Evolutionary conservation across 2,329 filamentous ascomycete species (phyloP), one percentile per base, ranked within the genome.

Genomic region (Monosporascus sp.): DNA sequence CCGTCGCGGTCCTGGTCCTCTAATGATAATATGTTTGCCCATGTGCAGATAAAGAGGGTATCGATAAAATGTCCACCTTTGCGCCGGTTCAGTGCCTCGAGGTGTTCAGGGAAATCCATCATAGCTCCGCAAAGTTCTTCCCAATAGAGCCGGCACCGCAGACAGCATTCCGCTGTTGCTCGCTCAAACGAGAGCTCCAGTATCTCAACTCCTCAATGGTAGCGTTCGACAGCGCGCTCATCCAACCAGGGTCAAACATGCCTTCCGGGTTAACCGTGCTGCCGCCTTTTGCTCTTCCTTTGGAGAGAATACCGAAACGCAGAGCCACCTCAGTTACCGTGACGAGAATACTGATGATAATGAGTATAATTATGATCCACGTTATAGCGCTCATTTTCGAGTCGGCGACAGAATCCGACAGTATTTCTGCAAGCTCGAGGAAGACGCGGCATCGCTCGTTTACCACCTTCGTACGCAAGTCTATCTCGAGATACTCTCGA

Each of bases 371-470:
- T 71, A 97, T 88, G 70, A 99, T 97, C 93, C 93, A 97, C 1
- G 94, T 99, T 68, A 97, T 96, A 60, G 82, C 80, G 61, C 91
- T 96, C 88, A 97, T 97, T 71, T 96, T 97, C 61, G 90, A 87
- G 69, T 97, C 91, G 22, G 90, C 90, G 52, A 97, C 92, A 2
- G 85, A 90, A 72, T 99, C 93, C 16, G 89, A 91, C 1, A 99
- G 77, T 24, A 99, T 97, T 73, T 97, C 92, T 46, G 94, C 92
- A 9, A 99, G 83, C 70, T 99, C 94, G 19, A 99, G 82, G 73
- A 99, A 99, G 49, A 99, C 94, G 43, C 90, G 86, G 70, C 94
- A 99, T 51, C 94, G 87, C 73, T 97, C 94, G 72, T 99, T 99
- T 59, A 99, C 86, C 24, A 97, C 92, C 71, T 95, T 91, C 69